Evolutionary conservation across 805 yeast species (phyloP).

Genomic region (Vanderwaltozyma verrucispora): DNA sequence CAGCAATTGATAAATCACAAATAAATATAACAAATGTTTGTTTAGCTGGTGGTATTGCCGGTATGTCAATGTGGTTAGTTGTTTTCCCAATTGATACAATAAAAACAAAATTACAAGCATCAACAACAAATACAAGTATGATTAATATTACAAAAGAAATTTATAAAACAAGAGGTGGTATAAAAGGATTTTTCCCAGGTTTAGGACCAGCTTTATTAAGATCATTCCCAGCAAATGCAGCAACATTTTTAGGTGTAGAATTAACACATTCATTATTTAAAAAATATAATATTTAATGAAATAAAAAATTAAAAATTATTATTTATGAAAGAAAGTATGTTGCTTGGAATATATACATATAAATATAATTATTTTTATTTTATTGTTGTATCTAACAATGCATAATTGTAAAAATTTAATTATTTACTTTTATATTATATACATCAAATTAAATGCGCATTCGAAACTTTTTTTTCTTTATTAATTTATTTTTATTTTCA

Average conservation of each 20-base stretch:
- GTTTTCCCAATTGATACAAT: conserved; percentile 96
- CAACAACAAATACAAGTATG: conserved; percentile 32
- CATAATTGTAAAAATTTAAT: too few relatives aligned
- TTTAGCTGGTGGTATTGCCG: conserved; percentile 92
- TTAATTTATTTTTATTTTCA: too few relatives aligned
- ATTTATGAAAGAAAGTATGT: too few relatives aligned
- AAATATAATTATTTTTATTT: too few relatives aligned
- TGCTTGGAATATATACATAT: too few relatives aligned
- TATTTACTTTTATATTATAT: too few relatives aligned
- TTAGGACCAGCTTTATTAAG: conserved; percentile 90
- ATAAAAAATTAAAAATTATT: too few relatives aligned
- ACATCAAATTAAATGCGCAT: too few relatives aligned
- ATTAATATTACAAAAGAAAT: conserved; percentile 56
- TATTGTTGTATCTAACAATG: too few relatives aligned
- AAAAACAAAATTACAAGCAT: conserved; percentile 40
- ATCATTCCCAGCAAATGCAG: conserved; percentile 99
- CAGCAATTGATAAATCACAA: conserved; percentile 31
- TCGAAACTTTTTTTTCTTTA: too few relatives aligned
- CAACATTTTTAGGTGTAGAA: conserved; percentile 94
- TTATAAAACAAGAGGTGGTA: conserved; percentile 58
- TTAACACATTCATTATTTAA: conserved; percentile 42
- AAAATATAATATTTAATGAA: conserved; percentile 14
- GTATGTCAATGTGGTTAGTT: conserved; percentile 93
- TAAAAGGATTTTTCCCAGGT: conserved; percentile 94
- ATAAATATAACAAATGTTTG: conserved; percentile 66